These are phyloP conservation scores for Pseudonitzschia multiseries DNA, from an alignment of 108 stramenopile genomes.

Conservation along the genomic window DNA sequence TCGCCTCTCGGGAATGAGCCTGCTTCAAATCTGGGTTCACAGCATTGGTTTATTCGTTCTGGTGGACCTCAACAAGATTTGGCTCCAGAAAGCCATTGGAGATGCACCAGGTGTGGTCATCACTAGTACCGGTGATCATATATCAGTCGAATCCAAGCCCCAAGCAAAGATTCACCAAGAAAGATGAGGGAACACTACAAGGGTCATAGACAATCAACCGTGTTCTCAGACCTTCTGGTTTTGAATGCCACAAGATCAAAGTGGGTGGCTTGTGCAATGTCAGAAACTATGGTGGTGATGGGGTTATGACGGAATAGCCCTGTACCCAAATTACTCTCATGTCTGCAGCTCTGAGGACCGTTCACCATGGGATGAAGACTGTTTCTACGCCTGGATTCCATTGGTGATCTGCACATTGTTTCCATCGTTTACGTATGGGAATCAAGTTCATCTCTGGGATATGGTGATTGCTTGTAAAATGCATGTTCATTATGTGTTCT, in stretches of 20 bases:
- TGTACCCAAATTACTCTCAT: background rate
- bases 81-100: slow-evolving; percentile 43
- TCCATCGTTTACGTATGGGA: too few species aligned
- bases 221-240: slow-evolving; percentile 28
- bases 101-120: slow-evolving; percentile 58
- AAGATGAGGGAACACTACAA: slow-evolving; percentile 46
- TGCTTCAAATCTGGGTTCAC: slow-evolving; percentile 46
- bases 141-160: slow-evolving; percentile 28
- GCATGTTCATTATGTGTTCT: too few species aligned
- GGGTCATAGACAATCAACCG: slow-evolving; percentile 46
- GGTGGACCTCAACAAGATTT: slow-evolving; percentile 53
- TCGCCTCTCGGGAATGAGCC: slow-evolving; percentile 24
- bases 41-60: slow-evolving; percentile 47
- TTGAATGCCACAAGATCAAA: slow-evolving; percentile 13
- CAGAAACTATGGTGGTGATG: slow-evolving; percentile 9
- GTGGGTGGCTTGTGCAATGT: slow-evolving; percentile 7
- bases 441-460: too few species aligned
- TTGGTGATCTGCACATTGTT: background rate
- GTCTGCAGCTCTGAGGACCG: background rate
- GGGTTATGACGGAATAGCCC: background rate
- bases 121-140: slow-evolving; percentile 44
- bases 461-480: too few species aligned
- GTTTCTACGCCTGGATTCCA: slow-evolving; percentile 1
- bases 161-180: slow-evolving; percentile 42
- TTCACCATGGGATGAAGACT: background rate